Evolutionary conservation across 2,329 filamentous ascomycete genomes (phyloP), one percentile per base, ranked within the genome.

Genomic region (Scytalidium lignicola): DNA sequence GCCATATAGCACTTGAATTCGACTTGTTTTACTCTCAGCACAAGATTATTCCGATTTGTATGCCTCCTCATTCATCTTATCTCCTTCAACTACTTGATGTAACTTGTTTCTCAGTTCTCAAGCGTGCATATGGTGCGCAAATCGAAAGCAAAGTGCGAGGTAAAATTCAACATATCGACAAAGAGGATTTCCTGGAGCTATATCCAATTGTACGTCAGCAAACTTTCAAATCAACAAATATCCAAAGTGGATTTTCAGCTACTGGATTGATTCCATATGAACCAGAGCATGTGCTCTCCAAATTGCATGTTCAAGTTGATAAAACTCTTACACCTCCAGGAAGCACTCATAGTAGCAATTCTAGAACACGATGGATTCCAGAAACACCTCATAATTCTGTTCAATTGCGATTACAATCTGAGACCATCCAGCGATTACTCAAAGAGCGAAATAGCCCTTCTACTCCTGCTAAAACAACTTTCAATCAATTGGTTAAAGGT

Each of bases 1-100:
- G 60, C 51, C 57, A 69, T 54, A 18, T 62, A 37, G 62, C 55
- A 4, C 42, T 53, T n/a, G 46, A 65, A 49, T 68, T 70, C 48
- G 47, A 65, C 17, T 23, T 59, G 18, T 58, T 56, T 46, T 68
- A 53, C 53, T 52, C 52, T 29, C 42, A 63, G 17, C 53, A 65
- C 47, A 61, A 64, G 40, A 65, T 69, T 48, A 58, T 64, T 32
- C 54, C 58, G 22, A 51, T 69, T 47, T 69, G 54, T 46, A 65
- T 68, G 47, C 63, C 58, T 39, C 2, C 58, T 6, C 54, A 68
- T 51, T 64, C 56, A 22, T 69, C 62, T 39, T 56, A 69, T 53
- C 51, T 68, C 12, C 56, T 67, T 15, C 58, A 71, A 53, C 66
- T 63, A 10, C 62, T 68, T 41, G 59, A 68, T 58, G 56, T 67